These are phyloP conservation scores for Avena insularis DNA, from an alignment of 176 grass and related monocot genomes.

Conservation along the genomic window DNA sequence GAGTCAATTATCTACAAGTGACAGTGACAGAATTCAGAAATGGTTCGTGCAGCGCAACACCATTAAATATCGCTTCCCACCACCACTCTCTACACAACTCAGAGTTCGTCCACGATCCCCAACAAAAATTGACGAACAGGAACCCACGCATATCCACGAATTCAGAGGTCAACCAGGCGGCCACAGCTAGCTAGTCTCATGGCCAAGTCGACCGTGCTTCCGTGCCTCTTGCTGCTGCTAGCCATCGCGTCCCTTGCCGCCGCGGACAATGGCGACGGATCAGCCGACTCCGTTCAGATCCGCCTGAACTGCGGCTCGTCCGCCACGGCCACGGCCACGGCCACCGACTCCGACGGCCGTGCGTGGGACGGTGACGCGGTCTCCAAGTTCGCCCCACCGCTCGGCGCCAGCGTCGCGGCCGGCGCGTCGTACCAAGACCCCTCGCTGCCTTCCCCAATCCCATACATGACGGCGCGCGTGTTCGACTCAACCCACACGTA, in stretches of 20 bases:
- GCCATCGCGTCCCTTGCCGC: not conserved
- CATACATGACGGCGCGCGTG: constrained; percentile 51
- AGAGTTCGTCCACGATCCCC: not conserved
- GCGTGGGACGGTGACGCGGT: constrained; percentile 56
- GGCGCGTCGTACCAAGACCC: constrained; percentile 26
- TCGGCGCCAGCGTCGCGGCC: constrained; percentile 1
- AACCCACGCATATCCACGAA: too few relatives aligned
- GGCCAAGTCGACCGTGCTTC: not conserved
- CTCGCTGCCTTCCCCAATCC: constrained; percentile 46
- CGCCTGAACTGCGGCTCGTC: constrained; percentile 66
- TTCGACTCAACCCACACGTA: constrained; percentile 69
- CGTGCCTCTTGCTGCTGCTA: constrained; percentile 36
- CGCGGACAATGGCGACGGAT: not conserved
- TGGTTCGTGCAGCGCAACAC: not conserved
- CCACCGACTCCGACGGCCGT: constrained; percentile 38
- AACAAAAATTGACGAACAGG: too few relatives aligned
- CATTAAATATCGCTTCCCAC: not conserved
- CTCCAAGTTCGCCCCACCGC: constrained; percentile 34
- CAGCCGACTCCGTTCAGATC: constrained; percentile 36
- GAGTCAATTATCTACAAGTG: not conserved
- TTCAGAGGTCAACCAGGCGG: not conserved
- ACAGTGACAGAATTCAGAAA: not conserved
- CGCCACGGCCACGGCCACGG: not conserved
- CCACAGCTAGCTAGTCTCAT: not conserved
- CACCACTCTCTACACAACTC: not conserved